phyloP scores from a whole-genome alignment of 2,329 filamentous ascomycete species.

The Monosporascus ibericus region DNA sequence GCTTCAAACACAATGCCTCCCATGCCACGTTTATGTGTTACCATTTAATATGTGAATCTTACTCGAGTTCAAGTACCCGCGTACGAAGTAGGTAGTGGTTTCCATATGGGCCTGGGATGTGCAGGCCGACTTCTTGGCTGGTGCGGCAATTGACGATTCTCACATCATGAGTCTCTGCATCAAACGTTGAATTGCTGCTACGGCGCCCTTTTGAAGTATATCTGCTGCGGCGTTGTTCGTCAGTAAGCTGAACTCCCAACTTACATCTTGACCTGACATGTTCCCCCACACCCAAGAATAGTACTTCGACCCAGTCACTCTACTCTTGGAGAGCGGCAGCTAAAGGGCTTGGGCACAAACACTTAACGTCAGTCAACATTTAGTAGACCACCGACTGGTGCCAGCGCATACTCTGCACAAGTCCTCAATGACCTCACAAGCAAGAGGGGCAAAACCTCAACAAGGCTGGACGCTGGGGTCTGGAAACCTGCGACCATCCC shows the following conservation, averaged over 20 bases:
- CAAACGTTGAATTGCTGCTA: too few species aligned
- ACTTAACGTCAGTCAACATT: neutral
- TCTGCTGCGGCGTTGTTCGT: too few species aligned
- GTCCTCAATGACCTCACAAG: neutral
- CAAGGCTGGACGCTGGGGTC: neutral
- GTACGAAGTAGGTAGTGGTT: neutral
- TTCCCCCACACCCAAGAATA: too few species aligned
- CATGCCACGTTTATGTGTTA: neutral
- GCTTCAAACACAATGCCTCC: neutral
- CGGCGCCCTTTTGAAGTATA: too few species aligned
- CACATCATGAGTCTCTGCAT: too few species aligned
- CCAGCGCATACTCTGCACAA: neutral
- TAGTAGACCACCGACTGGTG: neutral
- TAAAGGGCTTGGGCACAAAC: neutral
- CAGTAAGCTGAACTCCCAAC: too few species aligned
- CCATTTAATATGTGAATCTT: neutral
- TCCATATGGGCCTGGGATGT: too few species aligned
- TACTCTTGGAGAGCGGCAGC: neutral
- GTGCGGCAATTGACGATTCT: too few species aligned
- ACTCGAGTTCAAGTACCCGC: neutral
- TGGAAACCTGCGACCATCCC: neutral
- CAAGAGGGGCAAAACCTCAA: neutral
- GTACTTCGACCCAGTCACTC: neutral
- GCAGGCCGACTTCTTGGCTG: too few species aligned
- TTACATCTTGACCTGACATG: too few species aligned